These are phyloP conservation scores for Candida oleophila DNA, from an alignment of 805 yeast species.

Conservation along the genomic window DNA sequence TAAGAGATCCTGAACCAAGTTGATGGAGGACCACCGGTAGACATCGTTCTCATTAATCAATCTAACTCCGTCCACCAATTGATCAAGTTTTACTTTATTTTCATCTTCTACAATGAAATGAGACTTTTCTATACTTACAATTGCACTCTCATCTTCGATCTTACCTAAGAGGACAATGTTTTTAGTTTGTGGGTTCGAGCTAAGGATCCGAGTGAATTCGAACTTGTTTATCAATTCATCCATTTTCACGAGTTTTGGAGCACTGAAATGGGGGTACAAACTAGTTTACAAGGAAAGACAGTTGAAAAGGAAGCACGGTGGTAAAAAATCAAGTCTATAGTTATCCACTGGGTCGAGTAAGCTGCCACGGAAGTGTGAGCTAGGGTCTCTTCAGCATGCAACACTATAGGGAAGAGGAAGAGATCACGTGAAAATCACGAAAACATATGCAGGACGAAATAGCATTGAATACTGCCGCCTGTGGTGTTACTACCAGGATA, in stretches of 20 bases:
- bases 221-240: constrained; percentile 40
- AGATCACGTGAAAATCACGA: neutral
- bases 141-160: constrained; percentile 61
- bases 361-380: too few species aligned
- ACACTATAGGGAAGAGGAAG: too few species aligned
- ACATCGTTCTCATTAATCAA: constrained; percentile 73
- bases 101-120: constrained; percentile 46
- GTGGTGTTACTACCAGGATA: too few species aligned
- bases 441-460: neutral
- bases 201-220: constrained; percentile 45
- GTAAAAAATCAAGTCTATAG: too few species aligned
- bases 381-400: too few species aligned
- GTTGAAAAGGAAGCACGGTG: too few species aligned
- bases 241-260: too few species aligned
- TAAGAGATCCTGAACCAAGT: constrained; percentile 46
- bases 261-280: too few species aligned
- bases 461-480: too few species aligned
- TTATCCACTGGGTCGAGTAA: too few species aligned
- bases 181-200: constrained; percentile 67
- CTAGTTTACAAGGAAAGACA: too few species aligned
- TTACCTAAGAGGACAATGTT: constrained; percentile 64
- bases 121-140: constrained; percentile 71
- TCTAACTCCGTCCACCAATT: constrained; percentile 19
- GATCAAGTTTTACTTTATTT: constrained; percentile 11
- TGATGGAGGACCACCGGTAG: constrained; percentile 75